Evolutionary conservation across 2,329 filamentous ascomycete genomes (phyloP), one percentile per base, ranked within the genome.

Genomic region (Exserohilum rostratum): DNA sequence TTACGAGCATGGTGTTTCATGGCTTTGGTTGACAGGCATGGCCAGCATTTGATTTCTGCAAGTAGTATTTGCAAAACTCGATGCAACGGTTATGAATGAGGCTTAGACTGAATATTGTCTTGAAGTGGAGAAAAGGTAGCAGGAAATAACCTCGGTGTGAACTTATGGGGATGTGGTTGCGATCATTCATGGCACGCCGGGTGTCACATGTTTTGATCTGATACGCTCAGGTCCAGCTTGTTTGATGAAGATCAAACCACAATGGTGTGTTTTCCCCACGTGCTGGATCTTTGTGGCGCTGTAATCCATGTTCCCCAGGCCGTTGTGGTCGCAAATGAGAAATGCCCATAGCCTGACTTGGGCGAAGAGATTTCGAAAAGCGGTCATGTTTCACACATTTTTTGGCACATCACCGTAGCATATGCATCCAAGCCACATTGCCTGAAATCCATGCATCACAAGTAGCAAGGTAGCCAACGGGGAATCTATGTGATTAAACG

Each of bases 401-500:
- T 12, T 38, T 12, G 12, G 20, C 11, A 10, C 34, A 37, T 7
- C 34, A n/a, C 11, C 15, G 20, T 12, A 42, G 12, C 18, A 39
- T 13, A 6, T 6, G 18, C 12, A 22, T 22, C 10, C 3, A 15
- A 12, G 12, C 3, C 11, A 20, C 18, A 20, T 44, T 20, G 9
- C 22, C 22, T 20, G 9, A 15, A 9, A 6, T 31, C 29, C 15
- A 20, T 9, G 12, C 3, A 18, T 11, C 15, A 17, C 5, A 15
- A 2, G 20, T 13, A 15, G 5, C n/a, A 34, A 12, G 3, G 25
- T 43, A n/a, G 5, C 30, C 20, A 15, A 46, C 27, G 20, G 12
- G 34, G 43, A 46, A 46, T 46, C 31, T 34, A 35, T 25, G 7
- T 22, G 13, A 45, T 46, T 35, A 46, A 46, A 46, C 13, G 17